Evolutionary conservation across 176 grass and related monocot species (phyloP), one percentile per base, ranked within the genome.

Genomic region (Oryza coarctata): DNA sequence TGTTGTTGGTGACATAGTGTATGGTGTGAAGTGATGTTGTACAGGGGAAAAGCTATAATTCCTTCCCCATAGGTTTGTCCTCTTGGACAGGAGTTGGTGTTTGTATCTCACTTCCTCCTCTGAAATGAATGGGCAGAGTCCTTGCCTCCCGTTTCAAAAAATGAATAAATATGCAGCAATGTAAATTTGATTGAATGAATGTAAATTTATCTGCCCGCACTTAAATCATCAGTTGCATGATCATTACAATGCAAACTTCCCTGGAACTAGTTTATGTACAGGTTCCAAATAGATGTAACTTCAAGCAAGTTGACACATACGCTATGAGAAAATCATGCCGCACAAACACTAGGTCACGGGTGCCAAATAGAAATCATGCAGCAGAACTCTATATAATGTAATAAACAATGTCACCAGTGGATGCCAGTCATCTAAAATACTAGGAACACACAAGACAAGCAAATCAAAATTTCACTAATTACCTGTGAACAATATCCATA

Each of bases 401-500:
- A 84, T 66, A 70, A 77, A 15, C 12, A 74, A 12, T 26, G 18
- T 6, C 0, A 57, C n/a, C 27, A 2, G 44, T 68, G 18, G 8
- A 65, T 11, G 28, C 39, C 26, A 20, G 11, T 20, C 36, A 67
- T 72, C 47, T 14, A 80, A 6, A 61, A 75, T 81, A 87, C 14
- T 40, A 76, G 44, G 71, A 32, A 71, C 52, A 60, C 28, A 81
- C 45, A 81, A 62, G 22, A 26, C 20, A 35, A 44, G 28, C 39
- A 72, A 80, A n/a, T 65, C 67, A 74, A 78, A 71, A 87, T 79
- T 79, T 88, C 73, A 73, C 82, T 65, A 66, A 41, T 40, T 75
- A 98, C 96, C 96, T 99, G 87, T 99, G 97, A 80, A 99, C 97
- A 77, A 99, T 82, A 91, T 99, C 97, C 97, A 99, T 99, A 36